Evolutionary conservation across 345 rosid species (phyloP).

Genomic region (Microthlaspi erraticum): DNA sequence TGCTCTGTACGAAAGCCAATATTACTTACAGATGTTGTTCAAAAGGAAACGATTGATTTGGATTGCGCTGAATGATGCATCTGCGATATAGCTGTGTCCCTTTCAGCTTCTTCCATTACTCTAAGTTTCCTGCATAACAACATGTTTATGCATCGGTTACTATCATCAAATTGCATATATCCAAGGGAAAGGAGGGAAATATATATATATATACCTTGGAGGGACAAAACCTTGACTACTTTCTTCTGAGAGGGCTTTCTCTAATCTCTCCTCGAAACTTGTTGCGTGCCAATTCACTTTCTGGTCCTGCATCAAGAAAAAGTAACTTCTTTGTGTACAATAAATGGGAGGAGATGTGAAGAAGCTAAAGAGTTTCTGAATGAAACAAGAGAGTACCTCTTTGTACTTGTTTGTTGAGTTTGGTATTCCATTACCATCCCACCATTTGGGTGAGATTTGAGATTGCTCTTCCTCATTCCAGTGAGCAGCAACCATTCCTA

Average conservation of each 20-base stretch:
- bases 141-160: conserved; percentile 20
- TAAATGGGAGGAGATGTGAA: not conserved
- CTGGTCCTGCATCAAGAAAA: conserved; percentile 69
- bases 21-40: conserved; percentile 28
- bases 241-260: conserved; percentile 80
- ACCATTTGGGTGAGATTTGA: conserved; percentile 72
- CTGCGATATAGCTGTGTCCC: conserved; percentile 63
- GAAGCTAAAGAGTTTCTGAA: not conserved
- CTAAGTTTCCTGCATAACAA: conserved; percentile 57
- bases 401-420: conserved; percentile 93
- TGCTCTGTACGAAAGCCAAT: conserved; percentile 6
- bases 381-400: conserved; percentile 59
- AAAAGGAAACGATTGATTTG: conserved; percentile 67
- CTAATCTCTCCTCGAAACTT: conserved; percentile 91
- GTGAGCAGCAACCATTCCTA: conserved; percentile 89
- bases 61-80: conserved; percentile 55
- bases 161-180: not conserved
- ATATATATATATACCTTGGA: conserved; percentile 11
- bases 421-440: conserved; percentile 99
- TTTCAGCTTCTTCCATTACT: conserved; percentile 57
- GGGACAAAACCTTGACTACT: conserved; percentile 22
- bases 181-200: not conserved
- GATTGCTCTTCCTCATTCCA: conserved; percentile 73
- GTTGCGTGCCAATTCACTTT: conserved; percentile 96
- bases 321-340: not conserved